Base-by-base conservation (phyloP, 768 basidiomycete species). In the Boletus barrowsii region DNA sequence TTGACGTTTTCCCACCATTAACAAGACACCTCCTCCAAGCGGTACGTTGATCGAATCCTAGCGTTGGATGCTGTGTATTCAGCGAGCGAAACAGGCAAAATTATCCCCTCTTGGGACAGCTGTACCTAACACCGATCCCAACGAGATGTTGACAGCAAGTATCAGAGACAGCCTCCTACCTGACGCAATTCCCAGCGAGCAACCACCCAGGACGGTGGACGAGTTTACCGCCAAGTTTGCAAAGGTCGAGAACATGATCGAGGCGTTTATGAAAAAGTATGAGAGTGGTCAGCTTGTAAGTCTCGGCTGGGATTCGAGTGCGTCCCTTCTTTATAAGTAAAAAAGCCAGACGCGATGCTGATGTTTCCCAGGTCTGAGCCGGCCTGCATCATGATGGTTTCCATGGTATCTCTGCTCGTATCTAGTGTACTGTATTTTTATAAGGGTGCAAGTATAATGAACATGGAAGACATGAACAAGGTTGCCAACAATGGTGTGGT, bases 241-340 rank as follows among this genome's bases (percentile, higher is more conserved):
- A 22, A 29, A 17, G 0, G 52, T 65, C 39, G 57, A 68, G 42
- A 42, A 47, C 7, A 57, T 58, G 50, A 68, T 72, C 9, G 47
- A 54, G 1, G 17, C 18, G 0, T 70, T 70, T 15, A 46, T 72
- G 46, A 9, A 52, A 37, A 57, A 49, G 37, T 59, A 63, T 20
- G 49, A 62, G 13, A 49, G 43, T 15, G 69, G 69, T 11, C 52
- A 53, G 36, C 57, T 72, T 10, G 51, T 11, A 26, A 37, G 22
- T 4, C 51, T 72, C 5, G 70, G 69, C 13, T 70, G 66, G 68
- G 66, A 62, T 44, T 42, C 58, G 17, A 62, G 68, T 72, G 17
- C 49, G 63, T 54, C 20, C 2, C 26, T 45, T 36, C 17, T 2
- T 37, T 36, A 13, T 36, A 17, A 17, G 33, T 14, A 9, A 18